Percentiles rank a stretch among this genome's conserved stretches.
Conservation (phyloP, 2,329 filamentous ascomycete species). For the Penicillium concentricum region DNA sequence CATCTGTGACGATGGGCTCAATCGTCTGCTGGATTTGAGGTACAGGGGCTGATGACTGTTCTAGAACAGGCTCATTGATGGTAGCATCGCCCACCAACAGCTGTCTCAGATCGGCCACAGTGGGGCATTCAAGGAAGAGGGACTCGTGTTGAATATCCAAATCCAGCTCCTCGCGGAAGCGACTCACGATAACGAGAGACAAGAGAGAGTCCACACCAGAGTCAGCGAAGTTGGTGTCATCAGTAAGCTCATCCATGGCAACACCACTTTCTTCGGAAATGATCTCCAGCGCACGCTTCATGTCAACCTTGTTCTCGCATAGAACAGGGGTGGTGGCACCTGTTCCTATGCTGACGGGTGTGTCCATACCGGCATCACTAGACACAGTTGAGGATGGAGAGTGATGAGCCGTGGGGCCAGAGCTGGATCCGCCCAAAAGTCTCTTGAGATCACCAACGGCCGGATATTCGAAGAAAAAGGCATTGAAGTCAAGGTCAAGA, state of each 20-base stretch:
- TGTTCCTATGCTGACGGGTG: no score
- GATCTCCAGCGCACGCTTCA: constrained; percentile 6
- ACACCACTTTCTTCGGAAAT: constrained; percentile 18
- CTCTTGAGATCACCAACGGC: background rate
- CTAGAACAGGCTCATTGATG: no score
- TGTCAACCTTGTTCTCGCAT: background rate
- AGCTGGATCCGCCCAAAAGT: no score
- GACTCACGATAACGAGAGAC: constrained; percentile 11
- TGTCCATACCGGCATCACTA: background rate
- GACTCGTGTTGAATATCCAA: background rate
- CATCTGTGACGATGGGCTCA: no score
- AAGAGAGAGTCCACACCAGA: constrained; percentile 15
- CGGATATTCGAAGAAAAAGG: background rate
- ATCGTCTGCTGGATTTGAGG: no score
- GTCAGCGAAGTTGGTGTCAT: constrained; percentile 12
- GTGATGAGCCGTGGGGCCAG: no score
- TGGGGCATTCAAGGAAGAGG: background rate
- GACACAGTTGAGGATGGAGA: no score
- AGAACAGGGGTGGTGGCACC: no score
- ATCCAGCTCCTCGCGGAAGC: constrained; percentile 14
- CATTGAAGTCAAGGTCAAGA: background rate
- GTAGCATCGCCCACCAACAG: background rate
- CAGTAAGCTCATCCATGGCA: constrained; percentile 4
- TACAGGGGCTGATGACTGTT: no score
- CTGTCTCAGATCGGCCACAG: background rate